These are phyloP conservation scores for Medakamo hakoo DNA, from an alignment of 139 green algal genomes.

Conservation along the genomic window DNA sequence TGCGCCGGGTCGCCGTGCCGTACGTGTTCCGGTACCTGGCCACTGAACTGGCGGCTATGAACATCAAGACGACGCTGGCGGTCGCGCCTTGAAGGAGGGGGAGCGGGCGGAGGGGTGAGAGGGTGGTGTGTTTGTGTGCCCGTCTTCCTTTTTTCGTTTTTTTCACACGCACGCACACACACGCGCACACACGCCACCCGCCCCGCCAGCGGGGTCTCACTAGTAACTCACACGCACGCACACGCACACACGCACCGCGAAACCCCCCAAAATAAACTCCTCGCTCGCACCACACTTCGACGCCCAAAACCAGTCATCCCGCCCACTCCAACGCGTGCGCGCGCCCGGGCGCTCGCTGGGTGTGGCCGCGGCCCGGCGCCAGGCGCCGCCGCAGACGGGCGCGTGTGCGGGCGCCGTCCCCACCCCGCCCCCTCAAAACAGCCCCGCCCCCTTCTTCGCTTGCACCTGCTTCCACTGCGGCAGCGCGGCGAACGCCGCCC, in stretches of 20 bases:
- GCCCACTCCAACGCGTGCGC: no score
- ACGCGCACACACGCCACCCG: no score
- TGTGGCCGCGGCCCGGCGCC: no score
- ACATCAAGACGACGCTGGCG: slow-evolving; percentile 33
- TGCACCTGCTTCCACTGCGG: not conserved
- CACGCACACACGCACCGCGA: no score
- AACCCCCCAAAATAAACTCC: no score
- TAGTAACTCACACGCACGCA: no score
- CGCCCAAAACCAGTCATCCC: no score
- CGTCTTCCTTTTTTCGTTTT: not conserved
- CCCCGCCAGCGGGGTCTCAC: no score
- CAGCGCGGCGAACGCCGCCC: not conserved
- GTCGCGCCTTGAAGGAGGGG: not conserved
- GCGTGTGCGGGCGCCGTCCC: not conserved
- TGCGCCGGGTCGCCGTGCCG: slow-evolving; percentile 64
- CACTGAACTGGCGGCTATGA: slow-evolving; percentile 77
- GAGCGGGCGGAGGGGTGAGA: not conserved
- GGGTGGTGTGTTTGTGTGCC: not conserved
- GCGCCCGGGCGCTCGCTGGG: no score
- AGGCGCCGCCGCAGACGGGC: no score
- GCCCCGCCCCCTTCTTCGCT: not conserved
- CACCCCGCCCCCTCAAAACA: not conserved
- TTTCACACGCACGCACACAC: not conserved
- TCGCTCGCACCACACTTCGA: no score
- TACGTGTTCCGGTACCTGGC: slow-evolving; percentile 76